Percentiles rank a stretch among this genome's conserved stretches.
These are phyloP conservation scores for Chrysanthemum lavandulifolium DNA, from an alignment of 129 eudicot species.

Conservation along the genomic window DNA sequence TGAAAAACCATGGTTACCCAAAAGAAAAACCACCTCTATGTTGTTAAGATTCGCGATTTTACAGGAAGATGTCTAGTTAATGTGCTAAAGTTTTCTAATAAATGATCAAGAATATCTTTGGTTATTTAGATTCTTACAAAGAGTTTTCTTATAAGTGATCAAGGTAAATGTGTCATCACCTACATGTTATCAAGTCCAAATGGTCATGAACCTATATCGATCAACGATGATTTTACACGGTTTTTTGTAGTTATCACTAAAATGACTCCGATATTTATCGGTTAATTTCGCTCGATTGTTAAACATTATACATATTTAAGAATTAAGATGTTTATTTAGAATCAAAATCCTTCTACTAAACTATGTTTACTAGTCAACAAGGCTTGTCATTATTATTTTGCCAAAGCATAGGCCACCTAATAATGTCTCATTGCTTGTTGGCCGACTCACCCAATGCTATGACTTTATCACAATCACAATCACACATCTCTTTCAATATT, in stretches of 20 bases:
- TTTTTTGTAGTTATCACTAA: not conserved
- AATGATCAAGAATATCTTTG: too few species aligned
- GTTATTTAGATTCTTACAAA: too few species aligned
- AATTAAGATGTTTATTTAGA: not conserved
- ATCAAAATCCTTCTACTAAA: not conserved
- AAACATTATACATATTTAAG: not conserved
- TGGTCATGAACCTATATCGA: not conserved
- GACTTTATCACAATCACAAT: constrained; percentile 28
- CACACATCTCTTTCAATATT: constrained; percentile 27
- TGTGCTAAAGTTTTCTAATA: too few species aligned
- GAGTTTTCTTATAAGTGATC: too few species aligned
- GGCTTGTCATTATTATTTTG: not conserved
- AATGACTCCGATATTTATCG: not conserved
- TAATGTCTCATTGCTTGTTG: constrained; percentile 46
- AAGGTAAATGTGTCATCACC: too few species aligned
- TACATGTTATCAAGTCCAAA: too few species aligned
- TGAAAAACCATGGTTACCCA: too few species aligned
- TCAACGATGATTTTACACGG: not conserved
- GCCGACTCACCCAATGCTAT: constrained; percentile 38
- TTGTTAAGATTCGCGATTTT: too few species aligned
- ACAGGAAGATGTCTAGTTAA: not conserved
- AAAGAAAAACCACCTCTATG: too few species aligned
- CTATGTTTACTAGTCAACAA: not conserved
- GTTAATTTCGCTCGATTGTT: not conserved
- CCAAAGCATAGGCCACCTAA: constrained; percentile 39